Evolutionary conservation across 306 rosid genomes (phyloP).

Genomic region (Fragaria ananassa): DNA sequence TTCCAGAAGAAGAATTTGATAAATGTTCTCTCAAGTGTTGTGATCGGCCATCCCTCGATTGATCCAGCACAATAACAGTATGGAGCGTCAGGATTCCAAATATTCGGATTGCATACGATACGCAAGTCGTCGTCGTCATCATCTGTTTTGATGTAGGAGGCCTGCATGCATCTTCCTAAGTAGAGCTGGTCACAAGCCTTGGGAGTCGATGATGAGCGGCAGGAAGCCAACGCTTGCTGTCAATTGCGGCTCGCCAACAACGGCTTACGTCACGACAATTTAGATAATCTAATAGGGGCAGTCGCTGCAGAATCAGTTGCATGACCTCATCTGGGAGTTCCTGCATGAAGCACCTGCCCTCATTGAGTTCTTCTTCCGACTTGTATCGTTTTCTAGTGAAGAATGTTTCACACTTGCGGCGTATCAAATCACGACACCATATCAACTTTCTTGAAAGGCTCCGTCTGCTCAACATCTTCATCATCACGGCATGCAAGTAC

Average conservation of each 20-base stretch:
- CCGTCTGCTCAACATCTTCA: background rate
- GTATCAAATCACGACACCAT: background rate
- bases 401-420: background rate
- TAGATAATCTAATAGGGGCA: background rate
- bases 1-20: background rate
- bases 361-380: background rate
- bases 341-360: too few species aligned
- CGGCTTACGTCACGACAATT: background rate
- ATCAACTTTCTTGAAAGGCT: background rate
- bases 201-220: background rate
- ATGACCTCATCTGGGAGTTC: background rate
- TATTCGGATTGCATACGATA: background rate
- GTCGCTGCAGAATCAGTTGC: background rate
- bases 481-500: background rate
- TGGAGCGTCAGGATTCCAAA: background rate
- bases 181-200: background rate
- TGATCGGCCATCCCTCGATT: background rate
- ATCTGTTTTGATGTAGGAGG: background rate
- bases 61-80: background rate
- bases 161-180: too few species aligned
- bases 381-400: background rate
- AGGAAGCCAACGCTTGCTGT: background rate
- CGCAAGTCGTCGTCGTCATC: background rate
- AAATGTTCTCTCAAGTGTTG: too few species aligned
- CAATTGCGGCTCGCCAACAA: background rate